phyloP scores from a whole-genome alignment of 2,329 filamentous ascomycete species.

The Botryotinia convoluta region DNA sequence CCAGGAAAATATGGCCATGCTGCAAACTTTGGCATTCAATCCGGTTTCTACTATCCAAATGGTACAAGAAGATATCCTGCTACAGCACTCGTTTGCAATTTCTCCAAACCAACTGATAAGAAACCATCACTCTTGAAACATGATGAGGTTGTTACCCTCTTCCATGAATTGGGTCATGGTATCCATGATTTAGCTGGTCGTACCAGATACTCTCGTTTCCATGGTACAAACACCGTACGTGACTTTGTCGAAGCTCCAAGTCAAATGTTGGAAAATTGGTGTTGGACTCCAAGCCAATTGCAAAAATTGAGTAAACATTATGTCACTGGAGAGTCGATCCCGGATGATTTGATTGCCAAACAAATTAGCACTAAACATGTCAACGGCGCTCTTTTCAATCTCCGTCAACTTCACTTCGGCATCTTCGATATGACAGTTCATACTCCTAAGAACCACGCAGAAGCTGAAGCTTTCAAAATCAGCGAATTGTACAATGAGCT shows the following conservation, averaged over 20 bases:
- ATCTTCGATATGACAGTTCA: constrained; percentile 84
- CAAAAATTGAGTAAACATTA: constrained; percentile 71
- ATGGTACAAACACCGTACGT: constrained; percentile 63
- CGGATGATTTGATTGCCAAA: constrained; percentile 70
- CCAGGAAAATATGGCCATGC: constrained; percentile 83
- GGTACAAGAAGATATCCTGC: constrained; percentile 72
- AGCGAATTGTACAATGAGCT: constrained; percentile 70
- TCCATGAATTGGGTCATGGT: constrained; percentile 73
- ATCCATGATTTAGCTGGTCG: constrained; percentile 67
- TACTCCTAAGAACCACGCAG: constrained; percentile 64
- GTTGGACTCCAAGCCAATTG: constrained; percentile 65
- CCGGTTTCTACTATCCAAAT: constrained; percentile 64
- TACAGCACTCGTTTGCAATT: constrained; percentile 81
- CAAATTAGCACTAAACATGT: constrained; percentile 76
- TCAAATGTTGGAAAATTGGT: constrained; percentile 76
- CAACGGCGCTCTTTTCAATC: constrained; percentile 75
- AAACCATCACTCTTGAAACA: constrained; percentile 81
- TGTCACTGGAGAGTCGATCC: constrained; percentile 65
- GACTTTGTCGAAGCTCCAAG: constrained; percentile 72
- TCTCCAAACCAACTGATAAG: constrained; percentile 72
- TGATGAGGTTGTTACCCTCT: constrained; percentile 77
- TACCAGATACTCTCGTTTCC: constrained; percentile 62
- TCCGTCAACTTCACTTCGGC: constrained; percentile 76
- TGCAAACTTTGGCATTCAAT: constrained; percentile 79
- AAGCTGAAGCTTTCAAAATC: constrained; percentile 63